Evolutionary conservation across 306 rosid species (phyloP).

Genomic region (Prinsepia uniflora): DNA sequence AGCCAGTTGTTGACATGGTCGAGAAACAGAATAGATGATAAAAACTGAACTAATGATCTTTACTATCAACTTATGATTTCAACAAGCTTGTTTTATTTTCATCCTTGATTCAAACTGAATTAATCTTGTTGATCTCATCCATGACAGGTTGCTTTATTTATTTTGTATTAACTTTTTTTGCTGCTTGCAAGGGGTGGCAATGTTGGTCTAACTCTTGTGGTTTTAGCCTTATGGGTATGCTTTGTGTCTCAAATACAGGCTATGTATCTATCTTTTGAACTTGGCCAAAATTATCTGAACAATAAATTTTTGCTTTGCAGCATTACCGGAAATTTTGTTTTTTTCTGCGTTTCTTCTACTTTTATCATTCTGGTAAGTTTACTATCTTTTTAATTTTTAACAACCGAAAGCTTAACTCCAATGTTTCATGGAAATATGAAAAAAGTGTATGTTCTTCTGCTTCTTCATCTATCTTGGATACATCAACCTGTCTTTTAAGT

Average conservation of each 20-base stretch:
- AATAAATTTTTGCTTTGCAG: constrained; percentile 60
- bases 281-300: constrained; percentile 33
- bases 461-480: neutral
- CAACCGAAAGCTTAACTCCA: neutral
- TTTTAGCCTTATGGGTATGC: constrained; percentile 82
- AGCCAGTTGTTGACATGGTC: neutral
- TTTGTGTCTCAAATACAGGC: constrained; percentile 18
- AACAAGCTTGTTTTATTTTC: neutral
- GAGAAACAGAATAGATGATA: neutral
- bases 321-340: constrained; percentile 77
- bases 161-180: constrained; percentile 55
- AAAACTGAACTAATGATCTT: neutral
- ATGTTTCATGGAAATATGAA: neutral
- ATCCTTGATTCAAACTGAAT: neutral
- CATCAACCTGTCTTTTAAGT: neutral
- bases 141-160: constrained; percentile 71
- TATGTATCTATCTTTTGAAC: constrained; percentile 4
- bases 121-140: constrained; percentile 18
- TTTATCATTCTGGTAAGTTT: constrained; percentile 89
- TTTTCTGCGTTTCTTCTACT: constrained; percentile 97
- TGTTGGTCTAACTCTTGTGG: constrained; percentile 88
- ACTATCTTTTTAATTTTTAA: constrained; percentile 11
- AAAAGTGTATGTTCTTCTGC: neutral
- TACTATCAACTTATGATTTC: neutral
- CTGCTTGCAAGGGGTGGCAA: constrained; percentile 77